Percentiles rank a stretch among this genome's conserved stretches.
These are phyloP conservation scores for Arthrobotrys conoides DNA, from an alignment of 2,329 filamentous ascomycete species.

Conservation along the genomic window DNA sequence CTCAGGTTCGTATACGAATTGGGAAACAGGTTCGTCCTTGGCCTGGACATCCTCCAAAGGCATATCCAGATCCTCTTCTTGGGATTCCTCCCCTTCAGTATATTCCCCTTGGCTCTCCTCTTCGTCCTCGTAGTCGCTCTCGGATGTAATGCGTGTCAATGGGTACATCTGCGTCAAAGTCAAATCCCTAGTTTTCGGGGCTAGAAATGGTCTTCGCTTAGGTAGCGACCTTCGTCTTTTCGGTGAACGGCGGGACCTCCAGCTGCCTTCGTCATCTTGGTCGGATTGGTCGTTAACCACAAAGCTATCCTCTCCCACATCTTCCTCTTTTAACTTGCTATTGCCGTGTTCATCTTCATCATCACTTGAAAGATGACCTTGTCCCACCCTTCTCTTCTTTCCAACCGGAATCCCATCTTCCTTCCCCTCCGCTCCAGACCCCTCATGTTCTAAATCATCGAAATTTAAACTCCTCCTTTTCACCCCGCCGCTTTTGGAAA, in stretches of 20 bases:
- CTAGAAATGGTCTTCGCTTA: conserved; percentile 6
- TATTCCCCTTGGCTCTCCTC: neutral
- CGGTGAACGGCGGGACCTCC: conserved; percentile 40
- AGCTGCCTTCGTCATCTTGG: conserved; percentile 42
- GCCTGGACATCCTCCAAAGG: conserved; percentile 10
- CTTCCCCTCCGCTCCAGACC: conserved; percentile 24
- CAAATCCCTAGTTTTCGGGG: conserved; percentile 3
- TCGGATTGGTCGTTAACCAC: conserved; percentile 29
- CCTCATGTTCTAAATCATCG: conserved; percentile 24
- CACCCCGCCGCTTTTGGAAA: conserved; percentile 13
- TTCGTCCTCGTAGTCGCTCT: conserved; percentile 53
- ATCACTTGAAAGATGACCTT: conserved; percentile 1
- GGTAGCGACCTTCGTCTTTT: conserved; percentile 27
- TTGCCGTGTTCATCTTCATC: conserved; percentile 15
- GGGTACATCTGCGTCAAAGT: conserved; percentile 58
- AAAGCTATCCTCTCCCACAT: conserved; percentile 8
- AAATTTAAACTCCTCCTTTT: conserved; percentile 49
- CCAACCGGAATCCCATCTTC: conserved; percentile 22
- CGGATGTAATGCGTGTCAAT: neutral
- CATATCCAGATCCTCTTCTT: conserved; percentile 4
- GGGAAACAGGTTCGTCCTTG: conserved; percentile 17
- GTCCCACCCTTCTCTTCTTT: conserved; percentile 36
- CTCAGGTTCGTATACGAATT: conserved; percentile 2
- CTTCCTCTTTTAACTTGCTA: conserved; percentile 5
- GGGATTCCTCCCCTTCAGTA: conserved; percentile 5